Evolutionary conservation across 768 basidiomycete species (phyloP).

Genomic region (Dentipellis fragilis): DNA sequence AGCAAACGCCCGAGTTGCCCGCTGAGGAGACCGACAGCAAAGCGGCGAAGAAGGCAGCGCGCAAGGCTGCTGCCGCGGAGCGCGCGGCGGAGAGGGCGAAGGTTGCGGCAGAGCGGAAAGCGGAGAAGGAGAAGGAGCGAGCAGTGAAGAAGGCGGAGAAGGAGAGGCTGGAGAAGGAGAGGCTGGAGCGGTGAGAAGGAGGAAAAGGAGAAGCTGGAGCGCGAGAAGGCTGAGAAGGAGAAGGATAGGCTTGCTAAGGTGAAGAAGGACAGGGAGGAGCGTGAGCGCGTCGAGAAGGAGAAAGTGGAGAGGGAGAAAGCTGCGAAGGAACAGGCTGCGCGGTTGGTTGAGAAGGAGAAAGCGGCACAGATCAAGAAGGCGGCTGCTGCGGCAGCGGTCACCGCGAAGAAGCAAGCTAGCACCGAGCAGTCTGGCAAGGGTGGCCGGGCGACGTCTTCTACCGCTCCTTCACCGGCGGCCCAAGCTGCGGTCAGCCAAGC

Average conservation of each 20-base stretch:
- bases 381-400: not conserved
- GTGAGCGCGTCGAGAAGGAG: slow-evolving; percentile 19
- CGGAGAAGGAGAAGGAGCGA: slow-evolving; percentile 48
- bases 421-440: slow-evolving; percentile 12
- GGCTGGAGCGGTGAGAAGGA: slow-evolving; percentile 25
- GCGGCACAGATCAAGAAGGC: slow-evolving; percentile 13
- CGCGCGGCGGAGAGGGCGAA: slow-evolving; percentile 54
- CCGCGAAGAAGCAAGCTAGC: not conserved
- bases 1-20: slow-evolving; percentile 15
- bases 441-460: slow-evolving; percentile 16
- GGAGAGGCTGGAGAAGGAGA: slow-evolving; percentile 30
- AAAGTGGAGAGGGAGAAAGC: slow-evolving; percentile 15
- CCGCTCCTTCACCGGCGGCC: slow-evolving; percentile 14
- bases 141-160: slow-evolving; percentile 44
- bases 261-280: slow-evolving; percentile 21
- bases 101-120: slow-evolving; percentile 52
- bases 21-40: slow-evolving; percentile 37
- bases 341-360: slow-evolving; percentile 20
- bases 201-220: slow-evolving; percentile 26
- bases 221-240: slow-evolving; percentile 24
- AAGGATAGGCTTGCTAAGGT: slow-evolving; percentile 24
- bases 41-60: slow-evolving; percentile 47
- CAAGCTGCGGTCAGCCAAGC: slow-evolving; percentile 39
- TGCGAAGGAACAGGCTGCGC: slow-evolving; percentile 8
- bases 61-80: slow-evolving; percentile 52